A percentile compares a stretch with the other conserved stretches of the same genome.
Evolutionary conservation across 1,284 basidiomycete genomes (phyloP).

Genomic region (Meira nashicola): DNA sequence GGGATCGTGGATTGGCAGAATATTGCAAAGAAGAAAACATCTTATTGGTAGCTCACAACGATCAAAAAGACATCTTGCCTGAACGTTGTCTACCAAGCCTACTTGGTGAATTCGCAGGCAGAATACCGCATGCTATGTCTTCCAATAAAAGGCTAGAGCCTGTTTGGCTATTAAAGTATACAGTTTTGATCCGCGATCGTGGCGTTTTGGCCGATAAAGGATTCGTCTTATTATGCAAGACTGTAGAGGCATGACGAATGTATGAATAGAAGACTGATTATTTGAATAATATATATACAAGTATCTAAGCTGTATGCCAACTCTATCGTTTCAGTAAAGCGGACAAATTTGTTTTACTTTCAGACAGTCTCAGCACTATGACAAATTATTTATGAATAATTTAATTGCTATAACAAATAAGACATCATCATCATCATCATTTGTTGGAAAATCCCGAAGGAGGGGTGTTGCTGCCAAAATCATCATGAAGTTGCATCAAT

Average conservation of each 20-base stretch:
- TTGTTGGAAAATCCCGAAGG: slow-evolving; percentile 14
- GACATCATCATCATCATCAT: background rate
- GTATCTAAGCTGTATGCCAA: background rate
- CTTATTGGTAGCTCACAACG: slow-evolving; percentile 29
- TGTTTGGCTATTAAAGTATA: slow-evolving; percentile 41
- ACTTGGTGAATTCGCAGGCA: slow-evolving; percentile 31
- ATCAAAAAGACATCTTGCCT: slow-evolving; percentile 33
- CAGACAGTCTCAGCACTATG: background rate
- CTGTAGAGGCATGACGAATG: too few species aligned
- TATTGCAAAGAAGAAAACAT: slow-evolving; percentile 34
- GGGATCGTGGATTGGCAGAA: slow-evolving; percentile 25
- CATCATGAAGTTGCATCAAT: slow-evolving; percentile 22
- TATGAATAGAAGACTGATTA: too few species aligned
- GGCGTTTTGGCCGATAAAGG: slow-evolving; percentile 43
- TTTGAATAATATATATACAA: too few species aligned
- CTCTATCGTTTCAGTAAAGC: slow-evolving; percentile 3
- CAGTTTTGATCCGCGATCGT: slow-evolving; percentile 37
- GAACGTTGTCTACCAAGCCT: slow-evolving; percentile 27
- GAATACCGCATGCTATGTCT: slow-evolving; percentile 22
- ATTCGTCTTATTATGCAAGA: slow-evolving; percentile 10
- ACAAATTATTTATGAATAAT: background rate
- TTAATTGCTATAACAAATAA: background rate
- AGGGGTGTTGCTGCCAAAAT: slow-evolving; percentile 20
- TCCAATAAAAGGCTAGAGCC: slow-evolving; percentile 14
- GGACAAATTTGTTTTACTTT: too few species aligned